phyloP scores from a whole-genome alignment of 148 eudicot species.

The Gaultheria prostrata region DNA sequence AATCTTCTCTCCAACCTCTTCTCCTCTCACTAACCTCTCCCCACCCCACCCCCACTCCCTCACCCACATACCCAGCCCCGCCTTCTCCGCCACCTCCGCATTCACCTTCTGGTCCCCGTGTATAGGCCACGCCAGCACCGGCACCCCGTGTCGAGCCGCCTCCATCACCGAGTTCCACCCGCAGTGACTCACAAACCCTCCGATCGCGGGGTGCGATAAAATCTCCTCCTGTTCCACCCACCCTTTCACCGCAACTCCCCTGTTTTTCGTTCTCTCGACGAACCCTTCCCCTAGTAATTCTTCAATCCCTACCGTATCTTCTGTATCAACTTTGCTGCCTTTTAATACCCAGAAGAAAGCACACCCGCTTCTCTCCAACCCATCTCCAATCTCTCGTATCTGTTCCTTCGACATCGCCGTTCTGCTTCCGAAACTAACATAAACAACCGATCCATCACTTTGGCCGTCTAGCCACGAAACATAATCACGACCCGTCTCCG shows the following conservation, averaged over 20 bases:
- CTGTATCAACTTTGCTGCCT: conserved; percentile 36
- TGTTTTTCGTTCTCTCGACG: conserved; percentile 18
- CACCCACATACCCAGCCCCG: conserved; percentile 49
- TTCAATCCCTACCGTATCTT: conserved; percentile 26
- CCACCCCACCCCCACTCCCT: conserved; percentile 49
- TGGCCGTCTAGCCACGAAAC: conserved; percentile 39
- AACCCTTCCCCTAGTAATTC: conserved; percentile 30
- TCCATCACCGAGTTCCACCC: conserved; percentile 68
- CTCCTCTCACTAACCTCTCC: conserved; percentile 27
- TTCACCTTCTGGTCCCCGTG: conserved; percentile 59
- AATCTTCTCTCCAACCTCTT: conserved; percentile 41
- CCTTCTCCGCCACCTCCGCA: conserved; percentile 47
- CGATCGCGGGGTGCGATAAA: conserved; percentile 34
- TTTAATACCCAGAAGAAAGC: conserved; percentile 53
- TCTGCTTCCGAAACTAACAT: conserved; percentile 47
- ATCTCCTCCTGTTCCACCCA: conserved; percentile 48
- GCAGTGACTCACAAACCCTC: conserved; percentile 57
- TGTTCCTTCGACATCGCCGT: conserved; percentile 38
- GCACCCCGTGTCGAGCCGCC: conserved; percentile 34
- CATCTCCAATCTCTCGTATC: conserved; percentile 39
- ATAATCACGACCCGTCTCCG: not conserved
- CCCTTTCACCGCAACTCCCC: conserved; percentile 34
- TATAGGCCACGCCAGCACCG: conserved; percentile 49
- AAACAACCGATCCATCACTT: conserved; percentile 30
- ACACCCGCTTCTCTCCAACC: conserved; percentile 32